Evolutionary conservation across 495 filamentous ascomycete species (phyloP).

Genomic region (Hypoxylon subgilvum): DNA sequence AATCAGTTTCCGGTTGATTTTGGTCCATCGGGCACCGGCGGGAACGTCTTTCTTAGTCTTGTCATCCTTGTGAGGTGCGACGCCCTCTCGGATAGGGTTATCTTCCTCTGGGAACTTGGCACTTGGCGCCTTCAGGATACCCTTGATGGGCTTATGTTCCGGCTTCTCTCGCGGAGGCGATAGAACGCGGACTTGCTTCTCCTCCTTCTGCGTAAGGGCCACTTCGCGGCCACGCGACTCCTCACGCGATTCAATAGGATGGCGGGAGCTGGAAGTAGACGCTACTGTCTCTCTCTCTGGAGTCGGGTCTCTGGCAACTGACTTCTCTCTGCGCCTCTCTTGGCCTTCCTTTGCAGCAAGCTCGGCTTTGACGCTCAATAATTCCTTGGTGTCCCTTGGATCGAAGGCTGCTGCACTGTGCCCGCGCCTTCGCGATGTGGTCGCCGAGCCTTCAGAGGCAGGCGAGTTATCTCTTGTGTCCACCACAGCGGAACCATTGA

Average conservation of each 20-base stretch:
- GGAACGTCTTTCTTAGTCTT: slow-evolving; percentile 74
- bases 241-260: slow-evolving; percentile 38
- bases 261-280: slow-evolving; percentile 32
- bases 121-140: slow-evolving; percentile 74
- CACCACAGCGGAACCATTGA: slow-evolving; percentile 32
- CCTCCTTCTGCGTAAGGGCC: slow-evolving; percentile 34
- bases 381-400: slow-evolving; percentile 55
- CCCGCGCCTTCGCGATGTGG: slow-evolving; percentile 40
- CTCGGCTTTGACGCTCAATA: slow-evolving; percentile 57
- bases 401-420: slow-evolving; percentile 52
- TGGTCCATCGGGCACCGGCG: slow-evolving; percentile 82
- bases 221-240: slow-evolving; percentile 51
- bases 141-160: slow-evolving; percentile 60
- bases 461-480: slow-evolving; percentile 33
- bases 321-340: slow-evolving; percentile 34
- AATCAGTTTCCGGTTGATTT: slow-evolving; percentile 81
- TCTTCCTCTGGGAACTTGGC: slow-evolving; percentile 80
- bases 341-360: slow-evolving; percentile 47
- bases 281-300: slow-evolving; percentile 30
- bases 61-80: slow-evolving; percentile 83
- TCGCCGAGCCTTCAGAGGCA: slow-evolving; percentile 23
- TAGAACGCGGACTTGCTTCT: slow-evolving; percentile 60
- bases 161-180: slow-evolving; percentile 59
- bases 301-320: slow-evolving; percentile 32
- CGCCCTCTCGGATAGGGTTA: slow-evolving; percentile 81